A percentile compares a stretch with the other conserved stretches of the same genome.
phyloP scores from a whole-genome alignment of 208 protist species.

The Leishmania turanica region DNA sequence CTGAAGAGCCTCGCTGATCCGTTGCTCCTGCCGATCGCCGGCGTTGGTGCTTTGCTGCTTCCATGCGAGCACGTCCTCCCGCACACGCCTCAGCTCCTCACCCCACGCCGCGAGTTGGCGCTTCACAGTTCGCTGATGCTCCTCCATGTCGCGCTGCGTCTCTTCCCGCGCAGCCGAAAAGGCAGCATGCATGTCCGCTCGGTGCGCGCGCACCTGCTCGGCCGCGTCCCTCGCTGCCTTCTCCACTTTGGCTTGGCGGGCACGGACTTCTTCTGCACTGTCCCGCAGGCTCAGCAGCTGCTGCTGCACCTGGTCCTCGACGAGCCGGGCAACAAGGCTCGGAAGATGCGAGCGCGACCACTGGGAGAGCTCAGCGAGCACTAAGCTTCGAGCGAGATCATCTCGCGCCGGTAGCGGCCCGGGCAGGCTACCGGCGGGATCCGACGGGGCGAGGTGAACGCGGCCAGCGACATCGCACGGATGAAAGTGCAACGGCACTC shows the following conservation, averaged over 20 bases:
- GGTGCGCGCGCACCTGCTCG: constrained; percentile 27
- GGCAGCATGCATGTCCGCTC: constrained; percentile 21
- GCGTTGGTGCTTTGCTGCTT: constrained; percentile 25
- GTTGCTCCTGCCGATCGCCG: constrained; percentile 38
- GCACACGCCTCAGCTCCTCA: constrained; percentile 40
- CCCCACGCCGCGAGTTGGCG: constrained; percentile 22
- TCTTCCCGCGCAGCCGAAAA: constrained; percentile 23
- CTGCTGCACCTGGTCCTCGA: constrained; percentile 41
- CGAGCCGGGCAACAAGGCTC: constrained; percentile 24
- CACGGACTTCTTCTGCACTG: constrained; percentile 25
- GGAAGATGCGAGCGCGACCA: constrained; percentile 33
- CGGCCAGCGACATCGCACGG: background rate
- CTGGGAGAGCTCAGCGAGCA: constrained; percentile 32
- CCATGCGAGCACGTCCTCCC: constrained; percentile 38
- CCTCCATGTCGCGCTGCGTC: constrained; percentile 23
- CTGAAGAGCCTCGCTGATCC: constrained; percentile 46
- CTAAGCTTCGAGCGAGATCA: constrained; percentile 18
- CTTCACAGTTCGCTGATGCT: constrained; percentile 18
- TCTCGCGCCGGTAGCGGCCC: background rate
- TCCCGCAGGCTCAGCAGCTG: constrained; percentile 26
- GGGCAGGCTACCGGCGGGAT: background rate
- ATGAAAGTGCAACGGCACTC: constrained; percentile 18
- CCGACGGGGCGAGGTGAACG: background rate
- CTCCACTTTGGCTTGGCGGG: constrained; percentile 19
- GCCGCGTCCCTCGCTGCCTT: constrained; percentile 22